Percentiles rank a stretch among this genome's conserved stretches.
Conservation (phyloP, 2,329 filamentous ascomycete species). For the Sordariomycetes sp. region DNA sequence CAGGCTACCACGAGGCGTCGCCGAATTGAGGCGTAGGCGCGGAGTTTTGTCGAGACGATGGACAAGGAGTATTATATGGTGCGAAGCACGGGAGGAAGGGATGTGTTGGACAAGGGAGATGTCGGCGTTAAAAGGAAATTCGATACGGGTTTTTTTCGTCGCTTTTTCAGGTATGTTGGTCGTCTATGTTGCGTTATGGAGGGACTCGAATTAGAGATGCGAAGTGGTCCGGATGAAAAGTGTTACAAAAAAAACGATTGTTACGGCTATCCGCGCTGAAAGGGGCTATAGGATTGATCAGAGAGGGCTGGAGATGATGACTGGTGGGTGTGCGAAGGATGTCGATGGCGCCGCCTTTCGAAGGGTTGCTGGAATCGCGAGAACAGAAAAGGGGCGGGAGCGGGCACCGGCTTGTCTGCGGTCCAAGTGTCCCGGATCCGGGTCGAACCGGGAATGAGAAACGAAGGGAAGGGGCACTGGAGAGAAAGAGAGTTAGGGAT, state of each 20-base stretch:
- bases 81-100: background rate
- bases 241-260: background rate
- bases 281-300: background rate
- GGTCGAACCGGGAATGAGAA: background rate
- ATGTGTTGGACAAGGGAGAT: background rate
- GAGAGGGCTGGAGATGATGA: background rate
- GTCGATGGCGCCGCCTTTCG: background rate
- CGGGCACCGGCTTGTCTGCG: slow-evolving; percentile 1
- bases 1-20: background rate
- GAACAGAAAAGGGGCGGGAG: slow-evolving; percentile 1
- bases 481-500: background rate
- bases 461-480: background rate
- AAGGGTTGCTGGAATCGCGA: background rate
- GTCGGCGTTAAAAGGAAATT: background rate
- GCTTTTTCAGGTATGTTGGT: background rate
- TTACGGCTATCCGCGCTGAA: background rate
- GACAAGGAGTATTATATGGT: background rate
- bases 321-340: too few species aligned
- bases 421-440: background rate
- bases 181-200: too few species aligned
- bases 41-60: background rate
- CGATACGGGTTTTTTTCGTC: background rate
- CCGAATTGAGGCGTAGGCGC: background rate
- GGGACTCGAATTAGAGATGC: background rate
- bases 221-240: background rate